Conservation (phyloP, 352 stramenopile genomes). For the Phytopythium delawarense region DNA sequence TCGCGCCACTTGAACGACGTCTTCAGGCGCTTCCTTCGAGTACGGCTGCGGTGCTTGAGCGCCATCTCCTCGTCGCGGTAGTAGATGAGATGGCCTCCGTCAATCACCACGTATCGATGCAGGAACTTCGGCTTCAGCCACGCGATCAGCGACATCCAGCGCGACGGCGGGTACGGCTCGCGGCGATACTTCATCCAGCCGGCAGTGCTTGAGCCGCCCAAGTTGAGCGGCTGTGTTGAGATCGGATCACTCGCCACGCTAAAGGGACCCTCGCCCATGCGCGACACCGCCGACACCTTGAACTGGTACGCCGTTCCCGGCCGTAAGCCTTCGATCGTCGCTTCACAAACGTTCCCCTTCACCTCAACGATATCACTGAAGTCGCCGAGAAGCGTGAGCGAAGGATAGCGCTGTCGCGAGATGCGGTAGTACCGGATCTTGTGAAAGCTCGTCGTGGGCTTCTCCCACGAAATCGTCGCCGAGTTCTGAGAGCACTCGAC, state of each 20-base stretch:
- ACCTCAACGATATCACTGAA: slow-evolving; percentile 80
- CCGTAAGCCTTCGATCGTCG: slow-evolving; percentile 71
- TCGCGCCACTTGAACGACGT: slow-evolving; percentile 70
- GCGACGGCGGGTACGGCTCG: slow-evolving; percentile 46
- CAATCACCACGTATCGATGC: slow-evolving; percentile 80
- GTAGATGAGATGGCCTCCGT: slow-evolving; percentile 66
- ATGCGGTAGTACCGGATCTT: slow-evolving; percentile 85
- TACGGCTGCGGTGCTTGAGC: slow-evolving; percentile 72
- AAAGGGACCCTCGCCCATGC: slow-evolving; percentile 85
- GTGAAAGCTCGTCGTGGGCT: slow-evolving; percentile 54
- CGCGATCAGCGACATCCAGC: slow-evolving; percentile 42
- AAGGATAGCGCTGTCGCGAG: slow-evolving; percentile 73
- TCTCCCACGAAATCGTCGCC: slow-evolving; percentile 66
- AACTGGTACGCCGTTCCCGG: slow-evolving; percentile 84
- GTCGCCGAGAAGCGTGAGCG: slow-evolving; percentile 75
- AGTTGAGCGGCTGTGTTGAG: slow-evolving; percentile 65
- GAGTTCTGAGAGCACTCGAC: slow-evolving; percentile 72
- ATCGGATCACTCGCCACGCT: slow-evolving; percentile 67
- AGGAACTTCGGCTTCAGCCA: slow-evolving; percentile 77
- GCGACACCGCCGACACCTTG: slow-evolving; percentile 77
- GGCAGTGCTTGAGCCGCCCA: slow-evolving; percentile 68
- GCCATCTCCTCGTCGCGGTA: slow-evolving; percentile 81
- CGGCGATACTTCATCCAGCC: slow-evolving; percentile 86
- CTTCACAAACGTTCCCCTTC: slow-evolving; percentile 42
- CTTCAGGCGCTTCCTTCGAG: slow-evolving; percentile 74